Percentiles rank a stretch among this genome's conserved stretches.
Conservation (phyloP, 371 early-diverging fungal species). For the Capillidium rhysosporum region DNA sequence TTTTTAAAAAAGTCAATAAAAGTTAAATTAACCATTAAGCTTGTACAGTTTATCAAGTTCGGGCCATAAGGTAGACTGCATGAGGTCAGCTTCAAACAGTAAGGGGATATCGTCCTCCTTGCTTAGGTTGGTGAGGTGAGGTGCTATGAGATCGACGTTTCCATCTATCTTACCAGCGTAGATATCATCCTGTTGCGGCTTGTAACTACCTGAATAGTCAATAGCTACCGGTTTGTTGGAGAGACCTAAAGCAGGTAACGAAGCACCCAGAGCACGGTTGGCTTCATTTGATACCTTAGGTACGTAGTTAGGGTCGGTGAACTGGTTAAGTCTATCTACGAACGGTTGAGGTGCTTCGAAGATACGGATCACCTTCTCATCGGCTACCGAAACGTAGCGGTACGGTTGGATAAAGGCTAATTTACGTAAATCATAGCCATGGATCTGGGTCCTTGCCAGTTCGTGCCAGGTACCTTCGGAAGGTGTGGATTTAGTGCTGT, state of each 20-base stretch:
- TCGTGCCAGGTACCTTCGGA: constrained; percentile 59
- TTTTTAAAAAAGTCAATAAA: neutral
- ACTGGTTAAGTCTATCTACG: constrained; percentile 31
- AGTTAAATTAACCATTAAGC: neutral
- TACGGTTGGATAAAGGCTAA: constrained; percentile 53
- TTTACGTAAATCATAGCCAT: constrained; percentile 86
- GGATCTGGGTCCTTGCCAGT: constrained; percentile 87
- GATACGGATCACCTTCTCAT: constrained; percentile 81
- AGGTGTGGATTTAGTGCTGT: constrained; percentile 1
- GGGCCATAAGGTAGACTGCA: constrained; percentile 90
- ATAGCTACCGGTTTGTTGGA: constrained; percentile 84
- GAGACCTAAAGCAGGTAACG: constrained; percentile 79
- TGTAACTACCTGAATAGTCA: constrained; percentile 11
- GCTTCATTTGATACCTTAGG: neutral
- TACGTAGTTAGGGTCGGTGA: constrained; percentile 16
- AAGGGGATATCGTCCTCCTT: constrained; percentile 33
- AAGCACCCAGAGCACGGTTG: constrained; percentile 50
- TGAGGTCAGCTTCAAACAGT: constrained; percentile 58
- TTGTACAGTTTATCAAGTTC: constrained; percentile 74
- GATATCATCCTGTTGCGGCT: constrained; percentile 6
- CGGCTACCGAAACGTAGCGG: constrained; percentile 75
- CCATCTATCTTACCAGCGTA: constrained; percentile 22
- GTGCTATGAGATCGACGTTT: constrained; percentile 15
- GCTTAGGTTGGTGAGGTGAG: constrained; percentile 12
- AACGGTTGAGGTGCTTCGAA: constrained; percentile 77